Base-by-base conservation (phyloP, 495 filamentous ascomycete genomes). In the Pyrenula massariospora region DNA sequence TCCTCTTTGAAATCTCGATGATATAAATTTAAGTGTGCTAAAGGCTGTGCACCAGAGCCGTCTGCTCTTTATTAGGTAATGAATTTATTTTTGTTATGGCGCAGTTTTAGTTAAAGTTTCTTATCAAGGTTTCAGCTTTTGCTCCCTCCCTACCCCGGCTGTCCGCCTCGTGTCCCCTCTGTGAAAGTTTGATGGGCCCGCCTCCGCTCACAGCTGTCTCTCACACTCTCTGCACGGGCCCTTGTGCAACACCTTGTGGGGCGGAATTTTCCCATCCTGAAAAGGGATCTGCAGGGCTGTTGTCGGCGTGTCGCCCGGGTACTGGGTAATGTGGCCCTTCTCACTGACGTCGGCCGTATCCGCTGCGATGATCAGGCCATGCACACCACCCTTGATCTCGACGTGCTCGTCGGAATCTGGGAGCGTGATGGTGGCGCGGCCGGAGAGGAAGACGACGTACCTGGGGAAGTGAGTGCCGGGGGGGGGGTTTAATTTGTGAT, bases 381-480 rank as follows among this genome's bases (percentile, higher is more conserved):
- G 58, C 36, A 68, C 60, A 1, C 79, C 79, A 2, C 77, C 77
- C 0, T 54, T 1, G n/a, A 81, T 57, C 53, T 60, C 67, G 5
- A 70, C 77, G 24, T 71, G 65, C 2, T 62, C 53, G 0, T 57
- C 61, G 15, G 71, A 73, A 58, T 73, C 65, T 8, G 78, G 77
- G 0, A 82, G 63, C 0, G 76, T 76, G 56, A 83, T 71, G 42
- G 77, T 66, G 0, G 75, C 78, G 21, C 72, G n/a, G 1, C 80
- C 80, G 0, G 74, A 70, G 50, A 73, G 59, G 65, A 78, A 79
- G 19, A 67, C 51, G 0, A 83, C 79, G 66, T 73, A 78, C 68
- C 79, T 82, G 48, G 19, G 31, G 19, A 12, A 36, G 31, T 42
- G 42, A 8, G 12, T 57, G 56, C 24, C 62, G 52, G 22, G 25